A percentile compares a stretch with the other conserved stretches of the same genome.
phyloP scores from a whole-genome alignment of 1,139 yeast species.

The Saccharomyces pastorianus region DNA sequence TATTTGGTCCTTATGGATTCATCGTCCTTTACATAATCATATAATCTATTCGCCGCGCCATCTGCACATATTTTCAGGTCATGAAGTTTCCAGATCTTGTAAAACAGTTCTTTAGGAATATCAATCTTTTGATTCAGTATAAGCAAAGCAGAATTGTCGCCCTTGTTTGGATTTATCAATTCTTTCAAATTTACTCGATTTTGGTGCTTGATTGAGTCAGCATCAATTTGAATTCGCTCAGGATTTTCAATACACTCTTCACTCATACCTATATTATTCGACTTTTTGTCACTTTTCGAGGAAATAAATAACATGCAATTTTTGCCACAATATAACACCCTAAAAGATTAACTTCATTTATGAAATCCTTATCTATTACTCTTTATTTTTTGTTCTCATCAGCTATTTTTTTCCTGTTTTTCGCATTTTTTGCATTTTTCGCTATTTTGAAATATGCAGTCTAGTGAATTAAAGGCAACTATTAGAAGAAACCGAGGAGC shows the following conservation, averaged over 20 bases:
- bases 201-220: constrained; percentile 5
- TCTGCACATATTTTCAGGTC: constrained; percentile 70
- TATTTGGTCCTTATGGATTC: constrained; percentile 29
- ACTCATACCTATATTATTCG: neutral
- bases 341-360: neutral
- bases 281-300: neutral
- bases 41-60: constrained; percentile 79
- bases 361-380: neutral
- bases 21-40: constrained; percentile 37
- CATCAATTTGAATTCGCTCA: constrained; percentile 11
- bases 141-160: constrained; percentile 18
- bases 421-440: neutral
- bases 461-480: neutral
- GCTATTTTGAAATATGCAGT: neutral
- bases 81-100: constrained; percentile 50
- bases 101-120: constrained; percentile 28
- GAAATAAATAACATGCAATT: too few species aligned
- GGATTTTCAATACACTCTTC: constrained; percentile 14
- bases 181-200: constrained; percentile 5
- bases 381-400: neutral
- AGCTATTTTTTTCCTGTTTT: neutral
- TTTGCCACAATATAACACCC: neutral
- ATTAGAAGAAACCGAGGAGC: neutral
- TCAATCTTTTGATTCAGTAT: constrained; percentile 28
- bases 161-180: constrained; percentile 4